phyloP scores from a whole-genome alignment of 441 rosid genomes.

The Erodium moschatum region DNA sequence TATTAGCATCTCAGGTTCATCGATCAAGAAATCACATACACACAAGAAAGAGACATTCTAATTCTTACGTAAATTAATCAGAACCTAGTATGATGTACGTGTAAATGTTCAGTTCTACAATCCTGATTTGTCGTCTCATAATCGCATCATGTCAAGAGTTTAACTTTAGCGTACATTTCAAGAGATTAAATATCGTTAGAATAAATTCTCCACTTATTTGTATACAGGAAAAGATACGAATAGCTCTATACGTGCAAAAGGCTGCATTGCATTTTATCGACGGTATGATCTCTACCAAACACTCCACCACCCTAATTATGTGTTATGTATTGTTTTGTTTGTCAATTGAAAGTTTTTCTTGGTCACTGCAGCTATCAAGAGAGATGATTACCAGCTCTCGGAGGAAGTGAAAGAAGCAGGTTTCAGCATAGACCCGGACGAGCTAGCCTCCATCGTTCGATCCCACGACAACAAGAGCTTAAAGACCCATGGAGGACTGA shows the following conservation, averaged over 20 bases:
- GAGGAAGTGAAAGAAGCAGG: constrained; percentile 35
- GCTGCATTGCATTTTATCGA: constrained; percentile 62
- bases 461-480: constrained; percentile 36
- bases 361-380: constrained; percentile 35
- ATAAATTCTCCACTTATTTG: not conserved
- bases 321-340: not conserved
- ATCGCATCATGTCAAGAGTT: too few relatives aligned
- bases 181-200: not conserved
- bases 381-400: constrained; percentile 32
- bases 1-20: too few relatives aligned
- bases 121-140: too few relatives aligned
- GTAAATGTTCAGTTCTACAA: too few relatives aligned
- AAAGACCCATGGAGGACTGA: constrained; percentile 39
- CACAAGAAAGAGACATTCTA: not conserved
- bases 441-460: constrained; percentile 39
- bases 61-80: too few relatives aligned
- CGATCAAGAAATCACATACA: not conserved
- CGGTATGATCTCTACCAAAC: constrained; percentile 28
- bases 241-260: constrained; percentile 59
- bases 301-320: not conserved
- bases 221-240: constrained; percentile 54
- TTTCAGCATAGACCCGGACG: constrained; percentile 43
- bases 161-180: too few relatives aligned
- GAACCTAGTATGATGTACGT: too few relatives aligned
- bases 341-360: not conserved